A percentile compares a stretch with the other conserved stretches of the same genome.
phyloP scores from a whole-genome alignment of 371 early-diverging fungal species.

The Mortierella sp. region DNA sequence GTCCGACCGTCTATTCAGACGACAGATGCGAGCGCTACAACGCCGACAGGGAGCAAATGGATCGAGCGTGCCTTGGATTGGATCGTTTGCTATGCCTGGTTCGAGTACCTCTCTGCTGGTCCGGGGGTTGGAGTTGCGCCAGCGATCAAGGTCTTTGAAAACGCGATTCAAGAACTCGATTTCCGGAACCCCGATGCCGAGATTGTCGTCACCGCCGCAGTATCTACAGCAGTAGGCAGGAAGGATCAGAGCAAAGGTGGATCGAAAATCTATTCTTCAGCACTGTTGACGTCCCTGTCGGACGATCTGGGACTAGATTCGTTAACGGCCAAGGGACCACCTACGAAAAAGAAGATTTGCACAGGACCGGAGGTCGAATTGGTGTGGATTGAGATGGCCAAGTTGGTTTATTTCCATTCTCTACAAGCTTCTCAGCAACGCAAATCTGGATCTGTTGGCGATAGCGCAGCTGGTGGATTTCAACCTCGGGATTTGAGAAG shows the following conservation, averaged over 20 bases:
- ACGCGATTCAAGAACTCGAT: constrained; percentile 59
- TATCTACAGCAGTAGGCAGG: not conserved
- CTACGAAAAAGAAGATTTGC: constrained; percentile 29
- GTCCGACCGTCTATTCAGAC: constrained; percentile 56
- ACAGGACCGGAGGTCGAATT: constrained; percentile 41
- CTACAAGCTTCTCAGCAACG: constrained; percentile 11
- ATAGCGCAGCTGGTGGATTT: constrained; percentile 49
- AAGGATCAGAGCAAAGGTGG: not conserved
- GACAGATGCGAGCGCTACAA: constrained; percentile 31
- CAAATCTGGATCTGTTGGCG: not conserved
- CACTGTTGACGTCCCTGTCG: constrained; percentile 14
- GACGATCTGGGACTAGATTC: constrained; percentile 17
- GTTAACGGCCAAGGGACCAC: constrained; percentile 2
- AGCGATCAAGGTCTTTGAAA: constrained; percentile 66
- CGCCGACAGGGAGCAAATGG: constrained; percentile 38
- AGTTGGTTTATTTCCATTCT: constrained; percentile 41
- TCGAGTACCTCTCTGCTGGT: constrained; percentile 67
- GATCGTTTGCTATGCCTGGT: constrained; percentile 65
- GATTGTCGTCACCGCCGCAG: not conserved
- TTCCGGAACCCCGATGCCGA: constrained; percentile 39
- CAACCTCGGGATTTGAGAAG: constrained; percentile 68
- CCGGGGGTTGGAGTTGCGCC: constrained; percentile 52
- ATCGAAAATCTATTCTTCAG: constrained; percentile 1
- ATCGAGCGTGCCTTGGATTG: constrained; percentile 57
- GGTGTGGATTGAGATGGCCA: constrained; percentile 51